Evolutionary conservation across 768 basidiomycete species (phyloP).

Genomic region (Xanthoconium purpureum): DNA sequence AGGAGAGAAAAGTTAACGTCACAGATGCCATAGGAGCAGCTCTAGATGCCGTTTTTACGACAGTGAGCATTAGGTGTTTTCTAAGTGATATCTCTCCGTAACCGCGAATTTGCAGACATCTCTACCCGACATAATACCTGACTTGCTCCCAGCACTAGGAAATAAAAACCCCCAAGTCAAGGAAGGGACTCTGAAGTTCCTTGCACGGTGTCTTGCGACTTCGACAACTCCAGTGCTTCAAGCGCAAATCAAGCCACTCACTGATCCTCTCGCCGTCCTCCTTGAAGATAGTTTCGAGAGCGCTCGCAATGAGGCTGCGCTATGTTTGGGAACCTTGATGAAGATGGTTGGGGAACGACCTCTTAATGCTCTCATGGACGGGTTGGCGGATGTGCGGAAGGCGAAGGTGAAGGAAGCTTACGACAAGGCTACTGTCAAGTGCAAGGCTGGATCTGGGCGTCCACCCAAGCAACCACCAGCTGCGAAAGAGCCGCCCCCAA

Average conservation of each 20-base stretch:
- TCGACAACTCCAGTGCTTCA: constrained; percentile 69
- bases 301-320: constrained; percentile 87
- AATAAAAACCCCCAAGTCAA: constrained; percentile 98
- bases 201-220: constrained; percentile 70
- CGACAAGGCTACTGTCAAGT: constrained; percentile 90
- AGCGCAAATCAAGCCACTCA: constrained; percentile 75
- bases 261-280: constrained; percentile 69
- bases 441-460: constrained; percentile 61
- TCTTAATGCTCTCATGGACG: constrained; percentile 82
- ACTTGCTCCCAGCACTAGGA: constrained; percentile 70
- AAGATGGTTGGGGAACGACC: constrained; percentile 95
- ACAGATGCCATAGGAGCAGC: constrained; percentile 86
- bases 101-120: constrained; percentile 51
- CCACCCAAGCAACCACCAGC: constrained; percentile 40
- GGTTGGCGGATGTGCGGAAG: constrained; percentile 82
- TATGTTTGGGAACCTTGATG: constrained; percentile 85
- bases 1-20: constrained; percentile 90
- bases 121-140: constrained; percentile 77
- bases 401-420: constrained; percentile 92
- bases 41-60: constrained; percentile 82
- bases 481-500: constrained; percentile 36
- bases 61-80: constrained; percentile 51
- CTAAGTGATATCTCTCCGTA: background rate
- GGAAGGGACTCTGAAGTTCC: constrained; percentile 85
- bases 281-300: constrained; percentile 89